Conservation (phyloP, 2,329 filamentous ascomycete genomes). For the Parastagonospora avenae region DNA sequence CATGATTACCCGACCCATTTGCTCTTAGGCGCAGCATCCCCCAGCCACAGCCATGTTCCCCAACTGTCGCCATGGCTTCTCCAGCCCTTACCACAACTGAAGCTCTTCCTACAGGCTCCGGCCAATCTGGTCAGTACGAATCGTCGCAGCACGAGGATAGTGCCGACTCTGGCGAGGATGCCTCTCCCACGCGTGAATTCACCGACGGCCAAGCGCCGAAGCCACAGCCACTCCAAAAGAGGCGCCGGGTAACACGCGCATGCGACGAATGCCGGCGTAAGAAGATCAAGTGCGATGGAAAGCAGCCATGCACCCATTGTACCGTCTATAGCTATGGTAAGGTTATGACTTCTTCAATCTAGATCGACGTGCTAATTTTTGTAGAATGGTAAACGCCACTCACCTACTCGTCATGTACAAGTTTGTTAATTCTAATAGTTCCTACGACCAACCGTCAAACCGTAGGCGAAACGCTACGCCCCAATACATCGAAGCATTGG, state of each 20-base stretch:
- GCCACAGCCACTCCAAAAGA: slow-evolving; percentile 47
- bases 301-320: slow-evolving; percentile 77
- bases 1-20: slow-evolving; percentile 32
- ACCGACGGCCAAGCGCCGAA: slow-evolving; percentile 41
- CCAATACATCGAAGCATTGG: slow-evolving; percentile 89
- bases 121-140: slow-evolving; percentile 33
- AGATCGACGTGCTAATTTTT: background rate
- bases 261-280: slow-evolving; percentile 52
- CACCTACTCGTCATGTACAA: background rate
- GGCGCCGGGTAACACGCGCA: slow-evolving; percentile 51
- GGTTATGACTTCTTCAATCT: slow-evolving; percentile 5
- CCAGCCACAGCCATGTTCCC: slow-evolving; percentile 38
- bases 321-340: slow-evolving; percentile 97
- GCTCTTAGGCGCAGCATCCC: slow-evolving; percentile 39
- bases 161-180: slow-evolving; percentile 37
- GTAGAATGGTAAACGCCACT: slow-evolving; percentile 67
- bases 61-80: slow-evolving; percentile 44
- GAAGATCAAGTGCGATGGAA: slow-evolving; percentile 62
- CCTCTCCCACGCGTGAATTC: slow-evolving; percentile 40
- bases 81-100: slow-evolving; percentile 40
- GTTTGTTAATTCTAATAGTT: slow-evolving; percentile 46
- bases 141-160: slow-evolving; percentile 34
- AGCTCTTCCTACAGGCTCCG: slow-evolving; percentile 33
- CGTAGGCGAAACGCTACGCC: slow-evolving; percentile 87
- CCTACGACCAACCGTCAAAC: slow-evolving; percentile 94